phyloP scores from a whole-genome alignment of 140 eudicot species.

The Bidens hawaiensis region DNA sequence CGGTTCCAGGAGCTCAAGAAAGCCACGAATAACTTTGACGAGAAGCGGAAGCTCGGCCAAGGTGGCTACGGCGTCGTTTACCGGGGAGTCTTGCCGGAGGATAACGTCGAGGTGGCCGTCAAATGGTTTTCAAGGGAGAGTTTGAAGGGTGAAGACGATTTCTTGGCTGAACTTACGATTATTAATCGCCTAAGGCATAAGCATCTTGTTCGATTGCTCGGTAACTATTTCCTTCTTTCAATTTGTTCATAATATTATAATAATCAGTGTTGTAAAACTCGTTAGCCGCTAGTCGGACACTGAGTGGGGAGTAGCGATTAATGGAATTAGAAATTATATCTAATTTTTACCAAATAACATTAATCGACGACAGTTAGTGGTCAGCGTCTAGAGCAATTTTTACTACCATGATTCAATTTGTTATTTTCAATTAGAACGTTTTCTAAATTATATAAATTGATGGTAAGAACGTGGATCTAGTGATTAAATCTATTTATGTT shows the following conservation, averaged over 20 bases:
- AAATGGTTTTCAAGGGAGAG: slow-evolving; percentile 75
- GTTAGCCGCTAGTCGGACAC: too few relatives aligned
- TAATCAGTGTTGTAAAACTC: not conserved
- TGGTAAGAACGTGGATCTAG: too few relatives aligned
- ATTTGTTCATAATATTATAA: not conserved
- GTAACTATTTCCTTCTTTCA: slow-evolving; percentile 33
- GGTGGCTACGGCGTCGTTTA: slow-evolving; percentile 91
- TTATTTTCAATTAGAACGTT: too few relatives aligned
- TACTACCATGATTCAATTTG: too few relatives aligned
- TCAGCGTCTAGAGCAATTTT: too few relatives aligned
- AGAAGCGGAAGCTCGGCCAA: slow-evolving; percentile 65
- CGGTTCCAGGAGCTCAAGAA: slow-evolving; percentile 59
- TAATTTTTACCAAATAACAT: too few relatives aligned
- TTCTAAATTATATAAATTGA: too few relatives aligned
- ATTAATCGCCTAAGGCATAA: slow-evolving; percentile 79
- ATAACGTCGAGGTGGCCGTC: slow-evolving; percentile 69
- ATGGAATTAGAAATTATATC: too few relatives aligned
- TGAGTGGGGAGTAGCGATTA: too few relatives aligned
- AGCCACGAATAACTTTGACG: slow-evolving; percentile 80
- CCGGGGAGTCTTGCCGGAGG: slow-evolving; percentile 51
- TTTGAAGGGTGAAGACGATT: slow-evolving; percentile 75
- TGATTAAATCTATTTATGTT: too few relatives aligned
- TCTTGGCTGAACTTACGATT: slow-evolving; percentile 86
- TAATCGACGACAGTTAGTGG: too few relatives aligned
- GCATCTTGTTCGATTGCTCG: slow-evolving; percentile 78